Conservation (phyloP, 768 basidiomycete species). For the Trametes sanguinea region DNA sequence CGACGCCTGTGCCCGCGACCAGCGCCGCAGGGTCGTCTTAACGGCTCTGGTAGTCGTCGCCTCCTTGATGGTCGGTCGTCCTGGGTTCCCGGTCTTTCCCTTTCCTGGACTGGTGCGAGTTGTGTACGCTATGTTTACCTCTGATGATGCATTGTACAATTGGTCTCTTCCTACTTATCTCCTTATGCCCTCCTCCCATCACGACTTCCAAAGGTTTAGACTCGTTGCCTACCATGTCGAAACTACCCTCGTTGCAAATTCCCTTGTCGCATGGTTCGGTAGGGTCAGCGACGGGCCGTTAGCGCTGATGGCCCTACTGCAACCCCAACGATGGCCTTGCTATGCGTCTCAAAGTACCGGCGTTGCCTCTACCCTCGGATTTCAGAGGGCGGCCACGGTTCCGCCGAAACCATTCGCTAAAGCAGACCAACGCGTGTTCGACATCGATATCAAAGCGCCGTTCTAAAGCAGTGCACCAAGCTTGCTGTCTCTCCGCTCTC, state of each 20-base stretch:
- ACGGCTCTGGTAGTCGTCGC: neutral
- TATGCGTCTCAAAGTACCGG: neutral
- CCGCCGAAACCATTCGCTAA: neutral
- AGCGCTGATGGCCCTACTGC: neutral
- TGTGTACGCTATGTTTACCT: slow-evolving; percentile 7
- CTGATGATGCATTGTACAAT: slow-evolving; percentile 5
- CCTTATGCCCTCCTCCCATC: neutral
- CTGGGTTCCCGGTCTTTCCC: neutral
- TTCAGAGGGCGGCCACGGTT: neutral
- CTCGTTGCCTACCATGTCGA: no score
- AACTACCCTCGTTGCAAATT: neutral
- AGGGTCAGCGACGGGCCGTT: neutral
- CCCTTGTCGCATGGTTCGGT: neutral
- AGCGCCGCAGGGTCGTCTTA: slow-evolving; percentile 3
- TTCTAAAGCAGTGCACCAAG: no score
- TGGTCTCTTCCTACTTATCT: neutral
- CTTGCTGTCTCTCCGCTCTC: no score
- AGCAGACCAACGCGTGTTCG: neutral
- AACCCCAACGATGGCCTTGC: neutral
- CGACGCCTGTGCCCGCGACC: slow-evolving; percentile 5
- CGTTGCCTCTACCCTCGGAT: neutral
- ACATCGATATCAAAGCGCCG: neutral
- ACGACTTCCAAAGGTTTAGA: neutral
- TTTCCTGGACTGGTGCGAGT: neutral
- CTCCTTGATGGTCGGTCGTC: neutral